Conservation (phyloP, 1,284 basidiomycete genomes). For the Sphagnurus paluster region DNA sequence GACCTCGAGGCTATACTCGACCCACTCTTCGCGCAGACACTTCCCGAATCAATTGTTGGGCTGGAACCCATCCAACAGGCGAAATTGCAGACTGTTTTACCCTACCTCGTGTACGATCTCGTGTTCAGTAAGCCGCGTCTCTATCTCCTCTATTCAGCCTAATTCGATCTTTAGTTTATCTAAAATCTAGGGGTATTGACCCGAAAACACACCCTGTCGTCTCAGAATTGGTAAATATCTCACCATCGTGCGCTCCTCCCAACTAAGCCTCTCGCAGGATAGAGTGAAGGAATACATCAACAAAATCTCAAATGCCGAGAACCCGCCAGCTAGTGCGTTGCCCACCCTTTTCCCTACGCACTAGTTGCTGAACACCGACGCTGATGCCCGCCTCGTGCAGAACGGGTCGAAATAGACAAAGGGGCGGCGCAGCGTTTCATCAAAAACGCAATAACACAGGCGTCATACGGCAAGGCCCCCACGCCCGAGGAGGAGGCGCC, state of each 20-base stretch:
- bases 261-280: slow-evolving; percentile 44
- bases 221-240: slow-evolving; percentile 61
- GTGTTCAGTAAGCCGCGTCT: slow-evolving; percentile 66
- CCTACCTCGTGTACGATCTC: slow-evolving; percentile 81
- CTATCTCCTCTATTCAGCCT: slow-evolving; percentile 7
- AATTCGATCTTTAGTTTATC: slow-evolving; percentile 54
- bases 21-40: slow-evolving; percentile 60
- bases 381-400: slow-evolving; percentile 34
- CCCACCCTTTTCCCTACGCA: not conserved
- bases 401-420: slow-evolving; percentile 62
- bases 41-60: slow-evolving; percentile 62
- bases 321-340: slow-evolving; percentile 56
- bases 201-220: slow-evolving; percentile 76
- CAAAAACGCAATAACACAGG: slow-evolving; percentile 76
- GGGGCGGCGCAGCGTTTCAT: slow-evolving; percentile 79
- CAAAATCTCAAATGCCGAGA: slow-evolving; percentile 75
- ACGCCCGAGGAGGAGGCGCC: slow-evolving; percentile 27
- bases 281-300: slow-evolving; percentile 76
- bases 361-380: no score
- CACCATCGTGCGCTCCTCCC: slow-evolving; percentile 4
- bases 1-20: slow-evolving; percentile 65
- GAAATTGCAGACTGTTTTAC: slow-evolving; percentile 70
- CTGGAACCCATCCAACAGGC: slow-evolving; percentile 78
- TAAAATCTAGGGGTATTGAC: slow-evolving; percentile 75
- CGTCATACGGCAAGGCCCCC: slow-evolving; percentile 37